Evolutionary conservation across 805 yeast species (phyloP), one percentile per base, ranked within the genome.

Genomic region (Candida andamanensis): DNA sequence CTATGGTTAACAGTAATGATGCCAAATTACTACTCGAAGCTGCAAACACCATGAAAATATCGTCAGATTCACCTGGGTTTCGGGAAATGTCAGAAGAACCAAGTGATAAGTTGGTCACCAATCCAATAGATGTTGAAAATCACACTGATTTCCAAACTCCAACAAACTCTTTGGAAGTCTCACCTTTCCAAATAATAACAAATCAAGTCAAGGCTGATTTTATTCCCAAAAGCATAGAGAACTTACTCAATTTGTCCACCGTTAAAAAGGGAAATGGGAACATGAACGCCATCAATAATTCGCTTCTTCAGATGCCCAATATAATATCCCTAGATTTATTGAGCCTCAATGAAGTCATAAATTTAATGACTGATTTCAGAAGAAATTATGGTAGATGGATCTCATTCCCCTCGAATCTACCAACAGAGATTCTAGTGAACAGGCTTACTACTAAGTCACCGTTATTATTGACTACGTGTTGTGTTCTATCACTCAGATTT

Each of bases 341-440:
- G 11, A 46, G 74, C 1, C 45, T 63, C 24, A 52, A 56, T 3
- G 77, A 79, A 41, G 75, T 76, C 0, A 42, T 67, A 5, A 60
- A 62, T 12, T 53, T 82, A 24, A 55, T 83, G 41, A 67, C 65
- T 32, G 72, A 70, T 28, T 84, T 83, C 49, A 60, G 81, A 26
- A 73, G 76, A 29, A 69, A 80, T 45, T 83, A 78, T 47, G 85
- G 87, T 4, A 66, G 85, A 18, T 84, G 94, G 94, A 76, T 81
- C 3, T 75, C 83, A 33, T 75, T 83, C 30, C 86, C 89, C 0
- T 69, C 69, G 18, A 60, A 59, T 10, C 47, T 71, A 21, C 49
- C 76, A 4, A 67, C 79, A 0, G 68, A 59, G 13, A 60, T 58
- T 21, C 57, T 83, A 15, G 58, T 80, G 7, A 67, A 62, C 4